phyloP scores from a whole-genome alignment of 768 basidiomycete species.

The Lyophyllum atratum region DNA sequence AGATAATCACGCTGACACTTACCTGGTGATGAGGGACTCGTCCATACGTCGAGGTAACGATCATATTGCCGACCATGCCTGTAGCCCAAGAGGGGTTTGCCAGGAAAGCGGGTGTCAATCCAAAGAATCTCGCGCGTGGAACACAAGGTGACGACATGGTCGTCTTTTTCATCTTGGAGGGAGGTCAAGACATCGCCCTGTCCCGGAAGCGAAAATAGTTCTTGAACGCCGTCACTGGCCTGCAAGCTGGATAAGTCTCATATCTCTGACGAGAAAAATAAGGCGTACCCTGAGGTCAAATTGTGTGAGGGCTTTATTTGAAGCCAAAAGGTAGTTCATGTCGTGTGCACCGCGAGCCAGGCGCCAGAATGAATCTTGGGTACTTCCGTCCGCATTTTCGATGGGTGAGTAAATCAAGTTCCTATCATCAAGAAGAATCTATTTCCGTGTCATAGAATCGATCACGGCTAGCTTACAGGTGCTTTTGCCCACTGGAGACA shows the following conservation, averaged over 20 bases:
- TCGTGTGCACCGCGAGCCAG: conserved; percentile 37
- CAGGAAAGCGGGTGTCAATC: conserved; percentile 65
- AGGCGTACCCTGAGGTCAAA: conserved; percentile 60
- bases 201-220: conserved; percentile 36
- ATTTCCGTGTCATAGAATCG: not conserved
- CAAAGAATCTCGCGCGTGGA: conserved; percentile 68
- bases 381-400: conserved; percentile 1
- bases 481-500: conserved; percentile 34
- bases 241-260: conserved; percentile 17
- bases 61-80: conserved; percentile 65
- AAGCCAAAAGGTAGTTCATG: conserved; percentile 48
- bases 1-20: conserved; percentile 23
- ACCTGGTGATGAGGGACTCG: conserved; percentile 34
- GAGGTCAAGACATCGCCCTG: conserved; percentile 51
- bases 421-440: conserved; percentile 7
- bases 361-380: conserved; percentile 53
- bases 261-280: not conserved
- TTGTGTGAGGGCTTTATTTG: conserved; percentile 40
- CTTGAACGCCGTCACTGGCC: conserved; percentile 27
- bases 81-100: conserved; percentile 58
- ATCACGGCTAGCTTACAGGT: conserved; percentile 38
- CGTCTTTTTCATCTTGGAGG: conserved; percentile 43
- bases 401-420: conserved; percentile 8
- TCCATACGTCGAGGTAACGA: conserved; percentile 50
- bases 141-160: conserved; percentile 51